Evolutionary conservation across 202 grass and related monocot species (phyloP).

Genomic region (Hordeum pubiflorum): DNA sequence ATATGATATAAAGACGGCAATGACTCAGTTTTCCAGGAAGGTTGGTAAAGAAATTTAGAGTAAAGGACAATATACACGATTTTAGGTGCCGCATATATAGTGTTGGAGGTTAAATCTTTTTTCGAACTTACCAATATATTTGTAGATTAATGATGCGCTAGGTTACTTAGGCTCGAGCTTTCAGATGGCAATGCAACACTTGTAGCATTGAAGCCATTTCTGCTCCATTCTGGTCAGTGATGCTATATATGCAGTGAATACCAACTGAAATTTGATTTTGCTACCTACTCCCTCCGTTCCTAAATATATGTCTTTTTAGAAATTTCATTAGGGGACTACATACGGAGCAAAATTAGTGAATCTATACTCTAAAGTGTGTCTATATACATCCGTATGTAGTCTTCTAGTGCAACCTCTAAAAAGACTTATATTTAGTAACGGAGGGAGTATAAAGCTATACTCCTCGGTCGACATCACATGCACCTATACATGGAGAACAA

Average conservation of each 20-base stretch:
- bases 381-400: no score
- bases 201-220: neutral
- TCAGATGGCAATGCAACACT: neutral
- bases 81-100: neutral
- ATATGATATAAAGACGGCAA: neutral
- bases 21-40: neutral
- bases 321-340: no score
- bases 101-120: neutral
- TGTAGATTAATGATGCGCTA: slow-evolving; percentile 8
- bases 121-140: neutral
- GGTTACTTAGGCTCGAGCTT: neutral
- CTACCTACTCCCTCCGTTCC: no score
- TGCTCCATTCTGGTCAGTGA: neutral
- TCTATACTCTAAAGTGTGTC: no score
- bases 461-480: neutral
- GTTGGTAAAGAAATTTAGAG: neutral
- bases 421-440: no score
- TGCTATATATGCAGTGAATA: neutral
- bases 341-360: no score
- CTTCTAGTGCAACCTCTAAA: no score
- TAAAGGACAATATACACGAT: neutral
- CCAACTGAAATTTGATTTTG: neutral
- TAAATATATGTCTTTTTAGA: no score
- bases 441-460: neutral
- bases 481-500: neutral